A percentile compares a stretch with the other conserved stretches of the same genome.
phyloP scores from a whole-genome alignment of 2,329 filamentous ascomycete genomes.

The Ophiosphaerella narmari region DNA sequence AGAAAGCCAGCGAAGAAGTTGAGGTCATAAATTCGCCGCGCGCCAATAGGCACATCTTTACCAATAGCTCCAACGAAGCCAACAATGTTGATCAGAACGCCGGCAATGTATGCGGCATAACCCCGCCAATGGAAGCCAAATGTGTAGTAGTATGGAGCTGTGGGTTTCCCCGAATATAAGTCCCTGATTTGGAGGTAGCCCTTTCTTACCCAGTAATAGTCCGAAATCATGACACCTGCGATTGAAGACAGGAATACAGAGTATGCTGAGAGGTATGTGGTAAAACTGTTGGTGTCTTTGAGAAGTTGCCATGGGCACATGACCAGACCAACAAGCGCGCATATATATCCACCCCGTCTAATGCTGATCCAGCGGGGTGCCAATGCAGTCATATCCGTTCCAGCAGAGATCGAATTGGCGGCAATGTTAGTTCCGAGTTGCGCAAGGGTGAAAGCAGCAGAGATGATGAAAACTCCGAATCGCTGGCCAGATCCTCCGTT shows the following conservation, averaged over 20 bases:
- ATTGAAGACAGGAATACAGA: conserved; percentile 93
- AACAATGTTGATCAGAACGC: conserved; percentile 88
- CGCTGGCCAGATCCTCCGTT: conserved; percentile 45
- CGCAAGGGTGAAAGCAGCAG: conserved; percentile 62
- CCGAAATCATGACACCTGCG: conserved; percentile 84
- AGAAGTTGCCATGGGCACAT: conserved; percentile 90
- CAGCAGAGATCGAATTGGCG: conserved; percentile 82
- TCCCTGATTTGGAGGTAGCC: conserved; percentile 80
- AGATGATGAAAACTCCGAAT: conserved; percentile 62
- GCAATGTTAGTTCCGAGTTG: conserved; percentile 88
- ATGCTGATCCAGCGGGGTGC: conserved; percentile 82
- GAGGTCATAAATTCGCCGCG: conserved; percentile 84
- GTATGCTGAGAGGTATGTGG: conserved; percentile 88
- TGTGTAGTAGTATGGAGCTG: conserved; percentile 73
- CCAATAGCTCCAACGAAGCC: conserved; percentile 87
- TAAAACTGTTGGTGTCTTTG: conserved; percentile 77
- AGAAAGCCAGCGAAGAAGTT: conserved; percentile 90
- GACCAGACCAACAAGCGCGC: conserved; percentile 75
- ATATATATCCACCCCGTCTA: conserved; percentile 84
- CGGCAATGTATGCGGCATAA: conserved; percentile 79
- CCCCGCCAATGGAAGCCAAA: conserved; percentile 81
- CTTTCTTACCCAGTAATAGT: conserved; percentile 85
- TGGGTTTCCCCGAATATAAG: conserved; percentile 73
- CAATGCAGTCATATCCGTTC: conserved; percentile 80
- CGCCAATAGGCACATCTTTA: conserved; percentile 71